Conservation (phyloP, 768 basidiomycete genomes). For the Termitomyces sp. region DNA sequence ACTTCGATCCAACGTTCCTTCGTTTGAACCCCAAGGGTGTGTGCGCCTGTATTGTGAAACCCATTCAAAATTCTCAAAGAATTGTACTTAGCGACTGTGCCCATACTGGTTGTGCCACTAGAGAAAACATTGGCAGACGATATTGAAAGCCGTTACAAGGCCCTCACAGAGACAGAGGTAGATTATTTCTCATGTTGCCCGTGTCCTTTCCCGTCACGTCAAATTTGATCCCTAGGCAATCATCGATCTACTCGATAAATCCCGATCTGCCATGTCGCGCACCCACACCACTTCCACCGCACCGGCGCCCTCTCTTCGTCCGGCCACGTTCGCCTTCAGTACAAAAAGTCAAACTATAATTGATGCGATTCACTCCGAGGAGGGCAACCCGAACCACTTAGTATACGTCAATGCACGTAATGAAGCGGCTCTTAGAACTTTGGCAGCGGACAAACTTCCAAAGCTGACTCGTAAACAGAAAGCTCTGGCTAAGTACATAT, state of each 20-base stretch:
- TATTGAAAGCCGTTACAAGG: conserved; percentile 75
- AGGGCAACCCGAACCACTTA: conserved; percentile 59
- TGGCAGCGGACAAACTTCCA: conserved; percentile 38
- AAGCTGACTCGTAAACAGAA: conserved; percentile 41
- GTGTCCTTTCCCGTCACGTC: background rate
- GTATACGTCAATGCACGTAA: conserved; percentile 55
- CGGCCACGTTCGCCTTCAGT: conserved; percentile 74
- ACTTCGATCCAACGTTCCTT: conserved; percentile 68
- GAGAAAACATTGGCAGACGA: conserved; percentile 64
- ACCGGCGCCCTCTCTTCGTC: conserved; percentile 71
- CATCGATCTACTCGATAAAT: conserved; percentile 78
- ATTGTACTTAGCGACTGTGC: conserved; percentile 55
- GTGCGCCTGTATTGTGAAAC: conserved; percentile 6
- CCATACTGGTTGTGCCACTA: conserved; percentile 81
- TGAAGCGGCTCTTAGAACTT: conserved; percentile 39
- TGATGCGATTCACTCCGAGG: conserved; percentile 56
- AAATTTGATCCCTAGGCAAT: conserved; percentile 43
- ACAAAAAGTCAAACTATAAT: conserved; percentile 45
- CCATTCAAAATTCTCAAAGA: background rate
- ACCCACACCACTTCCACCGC: conserved; percentile 66
- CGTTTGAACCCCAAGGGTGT: conserved; percentile 74
- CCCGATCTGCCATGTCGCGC: conserved; percentile 61
- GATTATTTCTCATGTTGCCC: background rate
- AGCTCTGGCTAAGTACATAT: conserved; percentile 43
- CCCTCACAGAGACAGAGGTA: conserved; percentile 72